phyloP scores from a whole-genome alignment of 1,284 basidiomycete genomes.

The Ganoderma leucocontextum region DNA sequence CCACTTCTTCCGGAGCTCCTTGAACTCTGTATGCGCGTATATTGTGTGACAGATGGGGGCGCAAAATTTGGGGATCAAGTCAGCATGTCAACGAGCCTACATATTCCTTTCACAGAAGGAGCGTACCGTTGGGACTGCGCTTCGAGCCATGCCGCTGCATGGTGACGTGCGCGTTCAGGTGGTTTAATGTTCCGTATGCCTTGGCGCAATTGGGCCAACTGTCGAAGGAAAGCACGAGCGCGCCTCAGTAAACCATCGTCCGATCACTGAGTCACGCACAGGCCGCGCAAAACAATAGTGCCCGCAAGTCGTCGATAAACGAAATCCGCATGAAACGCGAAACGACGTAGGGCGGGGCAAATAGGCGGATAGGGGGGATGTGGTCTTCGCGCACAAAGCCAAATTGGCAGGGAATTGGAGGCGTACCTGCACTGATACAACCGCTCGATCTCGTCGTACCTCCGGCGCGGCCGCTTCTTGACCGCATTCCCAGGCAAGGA shows the following conservation, averaged over 20 bases:
- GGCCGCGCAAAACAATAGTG: conserved; percentile 1
- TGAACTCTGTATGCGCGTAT: conserved; percentile 78
- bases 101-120: conserved; percentile 16
- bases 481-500: conserved; percentile 80
- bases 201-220: conserved; percentile 85
- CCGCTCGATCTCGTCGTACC: conserved; percentile 94
- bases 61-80: conserved; percentile 10
- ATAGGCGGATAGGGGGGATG: conserved; percentile 3
- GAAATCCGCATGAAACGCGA: conserved; percentile 4
- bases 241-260: conserved; percentile 23
- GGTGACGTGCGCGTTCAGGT: conserved; percentile 91
- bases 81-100: conserved; percentile 15
- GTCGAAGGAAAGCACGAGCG: conserved; percentile 10
- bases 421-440: conserved; percentile 75
- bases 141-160: conserved; percentile 93
- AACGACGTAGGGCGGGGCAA: conserved; percentile 2
- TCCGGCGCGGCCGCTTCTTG: conserved; percentile 83
- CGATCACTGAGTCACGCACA: conserved; percentile 6
- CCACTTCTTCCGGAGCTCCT: conserved; percentile 96
- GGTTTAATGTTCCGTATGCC: conserved; percentile 89
- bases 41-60: conserved; percentile 1
- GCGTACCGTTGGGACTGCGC: conserved; percentile 81
- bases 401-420: conserved; percentile 12
- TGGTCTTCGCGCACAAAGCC: not conserved
- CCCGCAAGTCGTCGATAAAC: not conserved